Base-by-base conservation (phyloP, 352 stramenopile genomes). In the Peronospora belbahrii region DNA sequence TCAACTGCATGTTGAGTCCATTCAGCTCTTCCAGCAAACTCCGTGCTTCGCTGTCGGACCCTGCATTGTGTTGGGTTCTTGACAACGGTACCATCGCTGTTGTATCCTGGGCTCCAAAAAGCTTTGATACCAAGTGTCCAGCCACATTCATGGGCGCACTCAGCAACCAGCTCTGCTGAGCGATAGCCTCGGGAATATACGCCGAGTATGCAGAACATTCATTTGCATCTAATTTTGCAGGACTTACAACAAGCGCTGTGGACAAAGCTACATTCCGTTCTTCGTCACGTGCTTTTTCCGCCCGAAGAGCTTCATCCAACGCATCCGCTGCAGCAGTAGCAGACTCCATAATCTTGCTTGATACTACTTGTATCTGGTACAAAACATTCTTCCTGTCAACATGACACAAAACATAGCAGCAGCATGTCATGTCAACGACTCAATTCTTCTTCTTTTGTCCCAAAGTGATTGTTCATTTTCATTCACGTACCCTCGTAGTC, bases 11-110 rank as follows among this genome's bases (percentile, higher is more conserved):
- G 25, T 91, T 91, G 11, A 91, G 69, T 0, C 74, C 74, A 51
- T 91, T 91, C 6, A 91, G 65, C 41, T 91, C 79, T 45, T 91
- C 74, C 19, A 91, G 51, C 33, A 91, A 63, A 37, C 76, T 91
- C 19, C 76, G 83, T n/a, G 69, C 69, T 24, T 88, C 69, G 8
- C 10, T 42, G 30, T 67, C 48, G 0, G 40, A 53, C 11, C 6
- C 55, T 43, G 15, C 40, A 41, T 68, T 67, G 9, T 34, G 54
- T 27, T 62, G 41, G 14, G 20, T 48, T 7, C 31, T 72, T 6
- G 38, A 51, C 0, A 47, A 51, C 23, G 43, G 3, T 1, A 80
- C 51, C 6, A 57, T 47, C 4, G 56, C 38, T 19, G 48, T 62
- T 33, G 62, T 42, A 37, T 65, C 55, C 18, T 69, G 69, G 1